Conservation (phyloP, 352 stramenopile species). For the Globisporangium iwayamae region DNA sequence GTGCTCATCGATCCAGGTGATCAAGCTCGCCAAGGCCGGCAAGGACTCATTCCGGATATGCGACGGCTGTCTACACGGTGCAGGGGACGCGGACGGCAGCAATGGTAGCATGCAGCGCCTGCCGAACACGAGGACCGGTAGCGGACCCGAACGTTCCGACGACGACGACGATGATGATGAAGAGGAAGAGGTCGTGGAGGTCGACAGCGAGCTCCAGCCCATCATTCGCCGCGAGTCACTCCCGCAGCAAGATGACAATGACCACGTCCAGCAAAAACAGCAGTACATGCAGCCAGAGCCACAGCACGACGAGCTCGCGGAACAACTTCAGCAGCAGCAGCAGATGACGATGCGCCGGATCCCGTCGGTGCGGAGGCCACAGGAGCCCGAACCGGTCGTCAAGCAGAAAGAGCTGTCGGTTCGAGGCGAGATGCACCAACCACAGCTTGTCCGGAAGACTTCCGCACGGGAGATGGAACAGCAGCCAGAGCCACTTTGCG, state of each 20-base stretch:
- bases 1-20: conserved; percentile 60
- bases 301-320: not conserved
- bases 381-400: not conserved
- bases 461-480: not conserved
- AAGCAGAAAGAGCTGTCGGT: not conserved
- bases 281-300: conserved; percentile 4
- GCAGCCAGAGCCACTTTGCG: not conserved
- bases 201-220: conserved; percentile 9
- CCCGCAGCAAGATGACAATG: not conserved
- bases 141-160: conserved; percentile 8
- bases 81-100: conserved; percentile 18
- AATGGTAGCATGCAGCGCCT: conserved; percentile 13
- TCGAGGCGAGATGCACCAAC: not conserved
- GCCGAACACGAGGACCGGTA: conserved; percentile 12
- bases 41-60: conserved; percentile 64
- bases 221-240: not conserved
- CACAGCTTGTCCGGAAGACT: not conserved
- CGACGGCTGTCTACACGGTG: conserved; percentile 37
- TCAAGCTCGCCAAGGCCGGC: conserved; percentile 50
- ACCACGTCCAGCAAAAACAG: not conserved
- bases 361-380: no score
- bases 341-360: no score
- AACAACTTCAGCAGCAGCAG: conserved; percentile 5
- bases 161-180: conserved; percentile 12
- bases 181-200: conserved; percentile 9